These are phyloP conservation scores for Fusarium penzigii DNA, from an alignment of 2,329 filamentous ascomycete species.

Conservation along the genomic window DNA sequence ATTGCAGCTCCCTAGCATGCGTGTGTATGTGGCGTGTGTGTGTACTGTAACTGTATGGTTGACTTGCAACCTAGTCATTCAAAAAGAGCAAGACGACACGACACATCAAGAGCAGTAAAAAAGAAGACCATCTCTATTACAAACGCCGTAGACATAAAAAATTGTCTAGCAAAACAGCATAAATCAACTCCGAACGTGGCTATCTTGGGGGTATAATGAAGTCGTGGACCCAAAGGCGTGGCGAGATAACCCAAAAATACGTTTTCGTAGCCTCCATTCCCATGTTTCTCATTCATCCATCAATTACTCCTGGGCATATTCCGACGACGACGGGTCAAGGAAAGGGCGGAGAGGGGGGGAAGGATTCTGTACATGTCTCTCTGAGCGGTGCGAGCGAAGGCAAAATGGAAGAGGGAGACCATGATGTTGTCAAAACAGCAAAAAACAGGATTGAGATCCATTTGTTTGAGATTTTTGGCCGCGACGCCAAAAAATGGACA, in stretches of 20 bases:
- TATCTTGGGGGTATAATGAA: constrained; percentile 30
- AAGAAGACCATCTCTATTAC: constrained; percentile 2
- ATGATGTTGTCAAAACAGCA: constrained; percentile 6
- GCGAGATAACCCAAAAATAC: constrained; percentile 19
- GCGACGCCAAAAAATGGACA: constrained; percentile 30
- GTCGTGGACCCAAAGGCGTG: constrained; percentile 21
- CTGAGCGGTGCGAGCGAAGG: constrained; percentile 9
- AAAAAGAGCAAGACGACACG: background rate
- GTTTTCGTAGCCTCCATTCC: constrained; percentile 22
- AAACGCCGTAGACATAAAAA: constrained; percentile 25
- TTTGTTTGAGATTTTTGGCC: constrained; percentile 28
- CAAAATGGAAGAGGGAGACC: background rate
- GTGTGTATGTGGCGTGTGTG: too few species aligned
- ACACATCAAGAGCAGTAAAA: background rate
- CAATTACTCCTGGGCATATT: background rate
- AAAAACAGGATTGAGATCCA: constrained; percentile 28
- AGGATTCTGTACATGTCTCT: constrained; percentile 14
- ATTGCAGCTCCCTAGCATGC: too few species aligned
- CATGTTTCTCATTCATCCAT: background rate
- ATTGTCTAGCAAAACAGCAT: constrained; percentile 23
- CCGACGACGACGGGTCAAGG: background rate
- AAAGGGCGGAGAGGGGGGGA: background rate
- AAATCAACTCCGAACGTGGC: constrained; percentile 29
- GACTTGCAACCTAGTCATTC: too few species aligned
- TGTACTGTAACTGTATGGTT: too few species aligned